phyloP scores from a whole-genome alignment of 2,329 filamentous ascomycete genomes.

The Ophidiomyces ophidiicola region DNA sequence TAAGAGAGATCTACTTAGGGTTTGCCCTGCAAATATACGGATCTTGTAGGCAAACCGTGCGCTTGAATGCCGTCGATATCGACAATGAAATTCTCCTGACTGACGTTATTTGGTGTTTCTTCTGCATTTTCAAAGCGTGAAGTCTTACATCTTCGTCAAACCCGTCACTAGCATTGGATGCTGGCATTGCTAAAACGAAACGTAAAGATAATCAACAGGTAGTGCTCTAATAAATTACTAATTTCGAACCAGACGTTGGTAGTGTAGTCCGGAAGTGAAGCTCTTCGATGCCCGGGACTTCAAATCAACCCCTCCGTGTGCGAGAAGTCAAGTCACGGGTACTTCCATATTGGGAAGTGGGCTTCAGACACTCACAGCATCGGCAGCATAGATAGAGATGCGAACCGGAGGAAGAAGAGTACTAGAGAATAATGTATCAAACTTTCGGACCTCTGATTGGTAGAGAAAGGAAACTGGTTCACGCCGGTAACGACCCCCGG shows the following conservation, averaged over 20 bases:
- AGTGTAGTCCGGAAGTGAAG: too few relatives aligned
- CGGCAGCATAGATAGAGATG: background rate
- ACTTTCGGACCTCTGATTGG: conserved; percentile 2
- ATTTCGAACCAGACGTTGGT: too few relatives aligned
- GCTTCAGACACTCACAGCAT: background rate
- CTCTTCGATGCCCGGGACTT: background rate
- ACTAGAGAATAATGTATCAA: background rate
- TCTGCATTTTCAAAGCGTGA: background rate
- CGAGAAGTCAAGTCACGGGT: conserved; percentile 8
- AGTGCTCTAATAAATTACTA: too few relatives aligned
- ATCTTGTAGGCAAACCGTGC: conserved; percentile 37
- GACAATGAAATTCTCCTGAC: conserved; percentile 45
- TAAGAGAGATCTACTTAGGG: conserved; percentile 17
- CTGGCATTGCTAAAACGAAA: conserved; percentile 42
- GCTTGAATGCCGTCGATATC: conserved; percentile 56
- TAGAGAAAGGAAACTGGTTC: conserved; percentile 5
- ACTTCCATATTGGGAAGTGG: conserved; percentile 12
- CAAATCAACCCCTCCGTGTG: conserved; percentile 4
- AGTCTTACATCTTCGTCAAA: conserved; percentile 30
- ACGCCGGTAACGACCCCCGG: conserved; percentile 7
- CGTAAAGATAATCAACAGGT: too few relatives aligned
- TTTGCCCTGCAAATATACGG: background rate
- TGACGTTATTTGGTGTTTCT: too few relatives aligned
- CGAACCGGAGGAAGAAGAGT: background rate
- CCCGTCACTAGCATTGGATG: conserved; percentile 43